phyloP scores from a whole-genome alignment of 75 land plant genomes.

The Selaginella moellendorffii region DNA sequence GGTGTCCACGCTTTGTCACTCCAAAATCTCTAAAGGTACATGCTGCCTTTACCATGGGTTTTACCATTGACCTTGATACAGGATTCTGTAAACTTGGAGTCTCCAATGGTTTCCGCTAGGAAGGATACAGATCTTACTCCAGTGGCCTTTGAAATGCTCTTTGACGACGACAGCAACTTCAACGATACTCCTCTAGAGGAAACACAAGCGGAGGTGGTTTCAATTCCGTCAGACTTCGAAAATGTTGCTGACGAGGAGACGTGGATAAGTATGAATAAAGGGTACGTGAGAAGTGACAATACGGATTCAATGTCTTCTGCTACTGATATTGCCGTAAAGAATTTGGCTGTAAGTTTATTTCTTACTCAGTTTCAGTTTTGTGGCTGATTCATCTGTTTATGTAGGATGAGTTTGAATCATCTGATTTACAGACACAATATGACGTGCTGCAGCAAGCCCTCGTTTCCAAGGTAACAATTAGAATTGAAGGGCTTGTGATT shows the following conservation, averaged over 20 bases:
- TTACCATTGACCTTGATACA: background rate
- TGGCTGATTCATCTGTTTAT: background rate
- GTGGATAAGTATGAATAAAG: slow-evolving; percentile 77
- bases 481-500: background rate
- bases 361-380: background rate
- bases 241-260: slow-evolving; percentile 80
- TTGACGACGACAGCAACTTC: slow-evolving; percentile 40
- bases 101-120: background rate
- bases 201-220: slow-evolving; percentile 10
- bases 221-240: slow-evolving; percentile 25
- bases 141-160: slow-evolving; percentile 37
- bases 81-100: background rate
- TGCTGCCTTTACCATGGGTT: background rate
- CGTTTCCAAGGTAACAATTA: background rate
- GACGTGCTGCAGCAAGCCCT: background rate
- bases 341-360: background rate
- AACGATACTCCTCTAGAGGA: slow-evolving; percentile 22
- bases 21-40: slow-evolving; percentile 13
- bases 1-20: slow-evolving; percentile 18
- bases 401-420: background rate
- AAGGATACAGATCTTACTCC: slow-evolving; percentile 15
- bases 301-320: background rate
- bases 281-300: slow-evolving; percentile 39
- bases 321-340: background rate
- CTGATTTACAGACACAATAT: background rate